These are phyloP conservation scores for Metschnikowia peoriensis DNA, from an alignment of 805 yeast species.

Conservation along the genomic window DNA sequence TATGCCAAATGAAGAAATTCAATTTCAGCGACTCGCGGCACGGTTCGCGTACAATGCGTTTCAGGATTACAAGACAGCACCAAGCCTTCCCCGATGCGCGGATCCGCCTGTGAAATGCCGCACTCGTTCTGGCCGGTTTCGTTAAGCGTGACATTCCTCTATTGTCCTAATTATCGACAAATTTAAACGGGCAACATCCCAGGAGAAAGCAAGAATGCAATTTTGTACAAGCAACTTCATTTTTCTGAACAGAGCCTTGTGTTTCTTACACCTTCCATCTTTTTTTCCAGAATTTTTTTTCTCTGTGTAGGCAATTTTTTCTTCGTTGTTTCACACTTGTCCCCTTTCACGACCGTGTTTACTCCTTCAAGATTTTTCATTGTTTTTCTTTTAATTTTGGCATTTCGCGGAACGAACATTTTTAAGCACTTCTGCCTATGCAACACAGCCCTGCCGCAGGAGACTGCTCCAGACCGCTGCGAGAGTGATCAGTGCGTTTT, in stretches of 20 bases:
- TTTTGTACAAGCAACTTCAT: too few relatives aligned
- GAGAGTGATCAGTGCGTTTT: not conserved
- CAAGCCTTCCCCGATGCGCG: conserved; percentile 3
- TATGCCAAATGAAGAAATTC: not conserved
- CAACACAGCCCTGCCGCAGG: not conserved
- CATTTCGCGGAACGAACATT: not conserved
- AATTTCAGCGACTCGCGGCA: not conserved
- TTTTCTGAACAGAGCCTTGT: too few relatives aligned
- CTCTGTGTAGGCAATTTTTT: not conserved
- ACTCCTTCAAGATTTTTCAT: not conserved
- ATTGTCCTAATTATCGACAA: not conserved
- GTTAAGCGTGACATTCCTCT: not conserved
- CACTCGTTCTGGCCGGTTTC: not conserved
- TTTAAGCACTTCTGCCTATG: not conserved
- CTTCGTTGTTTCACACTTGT: not conserved
- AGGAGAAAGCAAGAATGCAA: too few relatives aligned
- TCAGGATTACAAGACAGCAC: conserved; percentile 2
- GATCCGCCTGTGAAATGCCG: not conserved
- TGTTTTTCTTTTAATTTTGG: not conserved
- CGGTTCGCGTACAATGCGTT: conserved; percentile 6
- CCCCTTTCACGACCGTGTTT: conserved; percentile 1
- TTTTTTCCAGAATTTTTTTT: too few relatives aligned
- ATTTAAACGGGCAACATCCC: not conserved
- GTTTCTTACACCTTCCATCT: too few relatives aligned
- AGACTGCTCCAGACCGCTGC: not conserved